phyloP scores from a whole-genome alignment of 805 yeast genomes.

The Metschnikowia baotianmanensis region DNA sequence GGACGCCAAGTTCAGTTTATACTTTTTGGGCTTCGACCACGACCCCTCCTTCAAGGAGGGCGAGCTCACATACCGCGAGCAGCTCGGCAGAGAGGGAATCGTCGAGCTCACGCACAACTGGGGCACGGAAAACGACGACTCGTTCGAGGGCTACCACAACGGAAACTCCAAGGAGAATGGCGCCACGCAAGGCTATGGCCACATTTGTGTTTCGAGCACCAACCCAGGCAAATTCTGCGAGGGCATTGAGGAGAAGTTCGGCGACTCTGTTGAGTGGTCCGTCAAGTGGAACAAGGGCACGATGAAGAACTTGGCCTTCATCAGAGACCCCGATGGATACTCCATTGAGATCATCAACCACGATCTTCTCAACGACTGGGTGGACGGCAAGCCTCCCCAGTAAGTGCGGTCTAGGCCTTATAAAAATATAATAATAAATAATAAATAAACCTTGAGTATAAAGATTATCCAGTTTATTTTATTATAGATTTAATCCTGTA shows the following conservation, averaged over 20 bases:
- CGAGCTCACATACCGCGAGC: conserved; percentile 28
- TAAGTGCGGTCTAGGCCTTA: neutral
- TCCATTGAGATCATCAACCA: conserved; percentile 67
- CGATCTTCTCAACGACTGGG: conserved; percentile 23
- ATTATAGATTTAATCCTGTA: too few species aligned
- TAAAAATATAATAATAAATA: neutral
- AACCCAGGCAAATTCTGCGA: conserved; percentile 59
- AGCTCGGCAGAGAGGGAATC: conserved; percentile 58
- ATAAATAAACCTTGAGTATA: too few species aligned
- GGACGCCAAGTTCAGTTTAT: conserved; percentile 77
- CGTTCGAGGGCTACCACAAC: conserved; percentile 71
- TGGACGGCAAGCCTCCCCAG: conserved; percentile 16
- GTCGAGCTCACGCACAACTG: conserved; percentile 92
- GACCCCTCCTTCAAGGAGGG: conserved; percentile 43
- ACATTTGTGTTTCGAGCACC: conserved; percentile 69
- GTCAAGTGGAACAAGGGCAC: conserved; percentile 55
- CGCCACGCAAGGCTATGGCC: conserved; percentile 81
- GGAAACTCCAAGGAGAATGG: conserved; percentile 61
- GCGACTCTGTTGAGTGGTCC: conserved; percentile 51
- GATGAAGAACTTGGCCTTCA: conserved; percentile 62
- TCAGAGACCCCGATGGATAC: conserved; percentile 91
- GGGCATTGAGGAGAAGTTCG: conserved; percentile 46
- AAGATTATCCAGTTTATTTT: neutral
- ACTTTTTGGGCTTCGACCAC: conserved; percentile 76
- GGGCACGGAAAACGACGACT: conserved; percentile 84